phyloP scores from a whole-genome alignment of 2,329 filamentous ascomycete genomes.

The Cylindrodendrum hubeiense region DNA sequence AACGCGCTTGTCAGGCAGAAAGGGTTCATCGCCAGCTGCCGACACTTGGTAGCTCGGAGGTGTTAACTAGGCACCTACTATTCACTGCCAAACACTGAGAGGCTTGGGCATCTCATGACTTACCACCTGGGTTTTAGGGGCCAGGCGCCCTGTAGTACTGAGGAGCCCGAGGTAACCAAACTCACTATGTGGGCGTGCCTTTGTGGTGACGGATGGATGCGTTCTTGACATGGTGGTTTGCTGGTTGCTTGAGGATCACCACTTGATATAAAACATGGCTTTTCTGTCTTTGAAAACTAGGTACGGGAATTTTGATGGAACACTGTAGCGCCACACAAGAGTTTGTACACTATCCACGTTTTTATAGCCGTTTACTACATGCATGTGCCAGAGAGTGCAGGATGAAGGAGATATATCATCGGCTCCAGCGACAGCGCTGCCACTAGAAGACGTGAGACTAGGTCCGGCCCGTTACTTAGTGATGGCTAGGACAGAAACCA shows the following conservation, averaged over 20 bases:
- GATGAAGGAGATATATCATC: neutral
- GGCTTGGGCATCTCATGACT: neutral
- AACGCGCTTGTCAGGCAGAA: neutral
- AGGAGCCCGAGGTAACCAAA: neutral
- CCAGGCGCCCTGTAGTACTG: neutral
- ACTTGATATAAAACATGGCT: neutral
- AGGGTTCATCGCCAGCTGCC: neutral
- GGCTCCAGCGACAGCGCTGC: neutral
- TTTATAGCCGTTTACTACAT: neutral
- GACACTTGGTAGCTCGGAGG: neutral
- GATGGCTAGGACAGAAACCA: neutral
- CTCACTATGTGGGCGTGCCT: no score
- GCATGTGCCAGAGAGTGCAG: neutral
- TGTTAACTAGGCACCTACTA: neutral
- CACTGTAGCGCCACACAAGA: neutral
- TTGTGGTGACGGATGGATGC: neutral
- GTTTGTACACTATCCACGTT: neutral
- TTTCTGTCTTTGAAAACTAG: neutral
- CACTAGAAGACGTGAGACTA: neutral
- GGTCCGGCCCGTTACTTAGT: slow-evolving; percentile 3
- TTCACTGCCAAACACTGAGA: neutral
- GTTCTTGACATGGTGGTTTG: neutral
- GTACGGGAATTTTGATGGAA: neutral
- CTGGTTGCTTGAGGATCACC: neutral
- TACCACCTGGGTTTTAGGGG: neutral